phyloP scores from a whole-genome alignment of 208 protist species.

The Tritrichomonas musculus region DNA sequence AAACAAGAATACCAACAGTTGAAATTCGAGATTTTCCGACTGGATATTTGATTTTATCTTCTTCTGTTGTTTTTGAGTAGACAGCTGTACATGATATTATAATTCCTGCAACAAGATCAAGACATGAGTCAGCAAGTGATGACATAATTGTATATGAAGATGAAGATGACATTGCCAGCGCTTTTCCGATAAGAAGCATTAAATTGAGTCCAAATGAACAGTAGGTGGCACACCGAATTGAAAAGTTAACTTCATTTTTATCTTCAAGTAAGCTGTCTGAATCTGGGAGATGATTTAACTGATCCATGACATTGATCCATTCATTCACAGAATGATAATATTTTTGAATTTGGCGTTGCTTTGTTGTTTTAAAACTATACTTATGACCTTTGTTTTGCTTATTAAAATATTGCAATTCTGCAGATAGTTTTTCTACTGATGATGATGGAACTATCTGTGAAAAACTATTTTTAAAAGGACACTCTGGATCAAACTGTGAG shows the following conservation, averaged over 20 bases:
- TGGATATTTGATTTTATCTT: neutral
- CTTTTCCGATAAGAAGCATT: neutral
- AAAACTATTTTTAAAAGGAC: too few relatives aligned
- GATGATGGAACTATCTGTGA: too few relatives aligned
- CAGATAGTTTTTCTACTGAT: too few relatives aligned
- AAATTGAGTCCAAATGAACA: neutral
- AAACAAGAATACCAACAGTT: neutral
- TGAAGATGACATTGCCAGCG: neutral
- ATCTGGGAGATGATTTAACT: neutral
- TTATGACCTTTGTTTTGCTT: too few relatives aligned
- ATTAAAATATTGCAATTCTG: too few relatives aligned
- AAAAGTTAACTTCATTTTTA: neutral
- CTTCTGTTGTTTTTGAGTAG: neutral
- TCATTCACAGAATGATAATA: constrained; percentile 22
- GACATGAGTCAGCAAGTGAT: constrained; percentile 12
- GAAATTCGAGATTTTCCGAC: neutral
- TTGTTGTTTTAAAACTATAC: too few relatives aligned
- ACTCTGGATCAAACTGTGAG: too few relatives aligned
- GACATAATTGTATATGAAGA: neutral
- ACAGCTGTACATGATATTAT: neutral
- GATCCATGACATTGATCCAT: neutral
- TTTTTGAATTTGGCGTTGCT: too few relatives aligned
- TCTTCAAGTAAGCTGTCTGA: neutral
- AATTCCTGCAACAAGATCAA: neutral
- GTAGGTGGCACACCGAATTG: neutral